These are phyloP conservation scores for Suhomyces kilbournensis DNA, from an alignment of 805 yeast genomes.

Conservation along the genomic window DNA sequence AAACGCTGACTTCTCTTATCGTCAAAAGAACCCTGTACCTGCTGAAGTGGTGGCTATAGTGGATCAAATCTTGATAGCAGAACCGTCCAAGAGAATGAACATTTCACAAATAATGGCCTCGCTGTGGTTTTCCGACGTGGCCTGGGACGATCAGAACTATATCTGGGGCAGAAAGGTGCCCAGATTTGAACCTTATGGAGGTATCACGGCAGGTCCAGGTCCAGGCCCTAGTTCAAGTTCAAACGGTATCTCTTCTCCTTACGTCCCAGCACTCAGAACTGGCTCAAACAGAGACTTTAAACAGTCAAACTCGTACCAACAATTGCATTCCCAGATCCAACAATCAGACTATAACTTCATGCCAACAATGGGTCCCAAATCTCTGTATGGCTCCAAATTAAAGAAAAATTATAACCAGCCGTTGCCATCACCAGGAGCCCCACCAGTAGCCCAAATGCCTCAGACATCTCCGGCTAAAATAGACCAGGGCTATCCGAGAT, in stretches of 20 bases:
- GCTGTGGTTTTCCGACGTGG: conserved; percentile 37
- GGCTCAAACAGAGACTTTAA: conserved; percentile 37
- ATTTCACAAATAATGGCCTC: conserved; percentile 31
- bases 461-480: conserved; percentile 1
- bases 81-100: conserved; percentile 30
- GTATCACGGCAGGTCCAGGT: conserved; percentile 1
- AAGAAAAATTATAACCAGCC: conserved; percentile 15
- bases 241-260: conserved; percentile 2
- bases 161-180: conserved; percentile 36
- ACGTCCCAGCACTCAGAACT: conserved; percentile 26
- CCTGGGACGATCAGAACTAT: conserved; percentile 39
- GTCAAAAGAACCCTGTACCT: conserved; percentile 25
- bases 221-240: neutral
- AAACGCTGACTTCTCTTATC: conserved; percentile 61
- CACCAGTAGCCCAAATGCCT: neutral
- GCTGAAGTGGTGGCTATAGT: conserved; percentile 26
- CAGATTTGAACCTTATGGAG: conserved; percentile 22
- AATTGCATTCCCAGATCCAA: conserved; percentile 38
- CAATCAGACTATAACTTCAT: conserved; percentile 32
- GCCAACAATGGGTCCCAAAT: conserved; percentile 29
- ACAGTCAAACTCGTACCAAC: conserved; percentile 37
- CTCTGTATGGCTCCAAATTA: conserved; percentile 32
- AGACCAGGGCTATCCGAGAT: conserved; percentile 1
- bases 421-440: neutral
- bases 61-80: conserved; percentile 31